phyloP scores from a whole-genome alignment of 805 yeast genomes.

The Torulaspora indica region DNA sequence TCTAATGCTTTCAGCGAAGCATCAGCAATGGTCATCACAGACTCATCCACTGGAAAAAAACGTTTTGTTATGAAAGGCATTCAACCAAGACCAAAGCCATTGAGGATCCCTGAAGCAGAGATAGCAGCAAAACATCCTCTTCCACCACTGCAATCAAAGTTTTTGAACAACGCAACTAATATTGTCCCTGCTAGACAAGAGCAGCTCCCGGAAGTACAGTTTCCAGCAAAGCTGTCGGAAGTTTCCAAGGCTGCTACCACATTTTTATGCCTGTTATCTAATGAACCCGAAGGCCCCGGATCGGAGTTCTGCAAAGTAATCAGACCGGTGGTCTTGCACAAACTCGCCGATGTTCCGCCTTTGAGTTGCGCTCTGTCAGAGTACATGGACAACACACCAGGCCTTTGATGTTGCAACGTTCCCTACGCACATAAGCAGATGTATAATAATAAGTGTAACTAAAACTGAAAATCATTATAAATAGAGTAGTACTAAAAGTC shows the following conservation, averaged over 20 bases:
- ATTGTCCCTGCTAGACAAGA: constrained; percentile 26
- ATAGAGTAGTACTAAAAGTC: not conserved
- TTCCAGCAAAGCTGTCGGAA: constrained; percentile 31
- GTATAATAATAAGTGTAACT: not conserved
- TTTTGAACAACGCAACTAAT: constrained; percentile 18
- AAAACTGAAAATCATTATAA: not conserved
- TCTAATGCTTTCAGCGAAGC: constrained; percentile 82
- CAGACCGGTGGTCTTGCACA: constrained; percentile 30
- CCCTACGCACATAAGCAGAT: not conserved
- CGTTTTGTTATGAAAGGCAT: constrained; percentile 92
- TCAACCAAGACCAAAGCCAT: constrained; percentile 69
- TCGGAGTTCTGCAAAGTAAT: constrained; percentile 28
- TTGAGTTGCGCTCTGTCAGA: constrained; percentile 31
- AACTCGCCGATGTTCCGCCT: constrained; percentile 34
- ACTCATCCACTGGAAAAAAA: constrained; percentile 57
- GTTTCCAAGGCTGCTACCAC: constrained; percentile 34
- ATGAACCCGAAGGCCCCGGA: constrained; percentile 30
- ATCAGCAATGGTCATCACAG: constrained; percentile 84
- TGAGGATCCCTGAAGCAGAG: constrained; percentile 45
- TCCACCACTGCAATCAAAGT: constrained; percentile 20
- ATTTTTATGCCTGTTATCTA: constrained; percentile 33
- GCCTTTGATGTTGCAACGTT: constrained; percentile 8
- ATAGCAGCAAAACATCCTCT: constrained; percentile 35
- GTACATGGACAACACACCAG: constrained; percentile 33
- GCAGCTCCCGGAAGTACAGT: constrained; percentile 25